A percentile compares a stretch with the other conserved stretches of the same genome.
These are phyloP conservation scores for Alternaria incomplexa DNA, from an alignment of 2,329 filamentous ascomycete species.

Conservation along the genomic window DNA sequence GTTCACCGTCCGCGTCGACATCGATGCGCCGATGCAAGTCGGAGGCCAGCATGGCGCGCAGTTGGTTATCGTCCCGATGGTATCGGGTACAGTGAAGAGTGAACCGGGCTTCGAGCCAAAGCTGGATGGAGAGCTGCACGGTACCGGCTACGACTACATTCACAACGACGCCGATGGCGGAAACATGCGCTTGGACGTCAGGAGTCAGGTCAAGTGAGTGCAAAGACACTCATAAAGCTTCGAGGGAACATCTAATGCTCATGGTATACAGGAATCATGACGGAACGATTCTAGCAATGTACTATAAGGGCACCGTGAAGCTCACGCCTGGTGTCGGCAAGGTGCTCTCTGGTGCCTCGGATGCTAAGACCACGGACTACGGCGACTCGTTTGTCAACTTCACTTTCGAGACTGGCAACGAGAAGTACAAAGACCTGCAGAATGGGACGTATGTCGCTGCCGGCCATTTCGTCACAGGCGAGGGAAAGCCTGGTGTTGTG, in stretches of 20 bases:
- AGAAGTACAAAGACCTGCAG: conserved; percentile 36
- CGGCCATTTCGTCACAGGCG: conserved; percentile 35
- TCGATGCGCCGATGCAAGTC: conserved; percentile 35
- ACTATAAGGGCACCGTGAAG: conserved; percentile 39
- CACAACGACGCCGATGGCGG: conserved; percentile 33
- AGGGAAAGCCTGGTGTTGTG: conserved; percentile 22
- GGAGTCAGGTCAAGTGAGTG: conserved; percentile 34
- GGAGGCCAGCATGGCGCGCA: conserved; percentile 30
- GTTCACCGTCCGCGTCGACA: conserved; percentile 38
- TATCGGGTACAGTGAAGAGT: conserved; percentile 38
- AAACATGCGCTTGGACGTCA: conserved; percentile 39
- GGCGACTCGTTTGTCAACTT: conserved; percentile 41
- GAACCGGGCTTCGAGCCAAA: conserved; percentile 37
- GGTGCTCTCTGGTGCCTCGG: conserved; percentile 22
- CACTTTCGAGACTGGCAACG: conserved; percentile 37
- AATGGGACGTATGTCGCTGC: conserved; percentile 40
- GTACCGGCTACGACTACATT: conserved; percentile 42
- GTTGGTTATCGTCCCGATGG: conserved; percentile 39
- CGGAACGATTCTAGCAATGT: conserved; percentile 38
- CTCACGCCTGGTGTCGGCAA: conserved; percentile 32
- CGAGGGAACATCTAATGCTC: neutral
- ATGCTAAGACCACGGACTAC: conserved; percentile 37
- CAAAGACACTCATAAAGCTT: neutral
- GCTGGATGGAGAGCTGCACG: conserved; percentile 38
- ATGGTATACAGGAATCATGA: conserved; percentile 18